Base-by-base conservation (phyloP, 78 protist genomes). In the Dictyostelium brefeldianum region DNA sequence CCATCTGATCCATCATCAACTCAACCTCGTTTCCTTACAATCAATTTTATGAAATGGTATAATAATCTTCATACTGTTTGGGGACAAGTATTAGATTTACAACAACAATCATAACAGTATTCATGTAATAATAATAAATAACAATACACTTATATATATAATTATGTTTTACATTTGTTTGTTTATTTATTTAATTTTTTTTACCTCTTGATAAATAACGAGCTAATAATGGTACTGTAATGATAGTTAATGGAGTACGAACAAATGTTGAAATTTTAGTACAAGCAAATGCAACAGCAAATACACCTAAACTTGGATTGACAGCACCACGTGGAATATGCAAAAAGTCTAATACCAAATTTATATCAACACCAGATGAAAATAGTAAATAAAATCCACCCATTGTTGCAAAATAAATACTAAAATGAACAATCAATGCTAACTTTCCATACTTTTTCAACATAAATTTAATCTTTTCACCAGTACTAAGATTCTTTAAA, bases 31-130 rank as follows among this genome's bases (percentile, higher is more conserved):
- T 15, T 14, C n/a, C 6, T 77, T 2, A 47, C 54, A 14, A 87
- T 87, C 22, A 87, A 87, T 64, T 70, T 87, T 6, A 87, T 87
- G 93, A 87, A 87, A 78, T 87, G 93, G 93, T 87, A 87, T 36
- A 87, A 87, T 51, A 74, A 47, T 46, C 31, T 87, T n/a, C 62
- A 64, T 31, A 64, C 54, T n/a, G 70, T 50, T 64, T 87, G 84
- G 83, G 48, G 27, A 31, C n/a, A 29, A 20, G 50, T 87, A 18
- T 51, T 87, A 22, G 93, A 87, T 48, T 87, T 31, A 59, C 47
- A 87, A 78, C 11, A 54, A 78, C 11, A 12, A 78, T n/a, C 47
- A 70, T n/a, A 67, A 70, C 7, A 14, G 27, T 25, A 74, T 17
- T n/a, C 22, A 74, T 47, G 48, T 74, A 15, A 25, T 50, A 29